Percentiles rank a stretch among this genome's conserved stretches.
Evolutionary conservation across 257 asterid species (phyloP).

Genomic region (Solanum tacnaense): DNA sequence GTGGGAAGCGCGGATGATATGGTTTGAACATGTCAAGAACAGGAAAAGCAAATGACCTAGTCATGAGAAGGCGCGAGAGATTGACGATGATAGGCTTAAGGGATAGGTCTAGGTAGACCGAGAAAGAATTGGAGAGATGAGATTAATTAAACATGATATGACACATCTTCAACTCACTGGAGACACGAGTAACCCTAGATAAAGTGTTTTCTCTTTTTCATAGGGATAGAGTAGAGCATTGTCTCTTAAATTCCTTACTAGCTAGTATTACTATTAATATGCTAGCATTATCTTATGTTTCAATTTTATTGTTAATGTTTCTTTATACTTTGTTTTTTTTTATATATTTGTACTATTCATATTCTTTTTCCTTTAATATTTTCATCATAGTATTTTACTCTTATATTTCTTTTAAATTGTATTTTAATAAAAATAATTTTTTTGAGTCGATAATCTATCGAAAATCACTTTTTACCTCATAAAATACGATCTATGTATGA

Average conservation of each 20-base stretch:
- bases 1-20: neutral
- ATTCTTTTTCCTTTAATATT: neutral
- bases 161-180: neutral
- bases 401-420: neutral
- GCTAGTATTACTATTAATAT: neutral
- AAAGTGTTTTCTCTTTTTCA: neutral
- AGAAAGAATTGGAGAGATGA: fast-evolving
- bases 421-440: neutral
- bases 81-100: neutral
- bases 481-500: neutral
- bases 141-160: too few relatives aligned
- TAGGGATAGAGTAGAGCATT: neutral
- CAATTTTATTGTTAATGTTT: neutral
- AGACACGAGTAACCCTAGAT: neutral
- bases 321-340: neutral
- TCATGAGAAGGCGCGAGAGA: neutral
- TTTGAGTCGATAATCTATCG: neutral
- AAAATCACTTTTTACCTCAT: neutral
- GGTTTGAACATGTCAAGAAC: neutral
- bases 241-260: neutral
- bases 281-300: neutral
- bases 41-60: neutral
- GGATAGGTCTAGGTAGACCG: neutral
- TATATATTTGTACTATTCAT: neutral
- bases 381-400: neutral